phyloP scores from a whole-genome alignment of 2,329 filamentous ascomycete species.

The Tolypocladium pustulatum region DNA sequence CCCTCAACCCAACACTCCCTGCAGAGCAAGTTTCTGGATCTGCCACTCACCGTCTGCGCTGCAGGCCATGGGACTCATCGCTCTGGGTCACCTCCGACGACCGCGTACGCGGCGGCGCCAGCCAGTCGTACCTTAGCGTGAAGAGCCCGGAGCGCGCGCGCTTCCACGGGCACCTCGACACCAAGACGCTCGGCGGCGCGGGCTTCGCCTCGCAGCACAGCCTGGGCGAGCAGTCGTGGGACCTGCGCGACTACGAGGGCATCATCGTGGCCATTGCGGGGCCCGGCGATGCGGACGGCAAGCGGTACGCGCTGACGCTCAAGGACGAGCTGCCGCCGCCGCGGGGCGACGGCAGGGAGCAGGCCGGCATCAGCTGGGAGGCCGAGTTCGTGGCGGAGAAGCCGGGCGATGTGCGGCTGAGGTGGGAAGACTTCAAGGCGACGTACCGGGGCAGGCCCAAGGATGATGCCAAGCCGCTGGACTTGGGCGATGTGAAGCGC shows the following conservation, averaged over 20 bases:
- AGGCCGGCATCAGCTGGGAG: slow-evolving; percentile 65
- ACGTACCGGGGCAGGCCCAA: slow-evolving; percentile 63
- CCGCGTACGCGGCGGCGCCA: slow-evolving; percentile 64
- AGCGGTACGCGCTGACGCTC: slow-evolving; percentile 62
- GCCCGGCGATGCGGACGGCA: slow-evolving; percentile 40
- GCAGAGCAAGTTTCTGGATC: not conserved
- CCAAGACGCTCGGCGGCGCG: slow-evolving; percentile 63
- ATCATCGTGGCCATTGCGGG: slow-evolving; percentile 39
- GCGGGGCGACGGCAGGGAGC: slow-evolving; percentile 56
- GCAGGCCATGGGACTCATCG: slow-evolving; percentile 45
- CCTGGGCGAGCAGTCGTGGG: slow-evolving; percentile 45
- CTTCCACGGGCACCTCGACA: slow-evolving; percentile 65
- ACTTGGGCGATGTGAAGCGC: slow-evolving; percentile 50
- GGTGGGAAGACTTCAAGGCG: slow-evolving; percentile 55
- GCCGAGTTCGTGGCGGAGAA: slow-evolving; percentile 45
- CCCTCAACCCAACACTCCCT: not conserved
- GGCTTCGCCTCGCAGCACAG: slow-evolving; percentile 76
- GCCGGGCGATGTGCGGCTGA: slow-evolving; percentile 38
- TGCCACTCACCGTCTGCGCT: not conserved
- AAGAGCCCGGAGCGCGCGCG: slow-evolving; percentile 28
- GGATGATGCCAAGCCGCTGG: slow-evolving; percentile 47
- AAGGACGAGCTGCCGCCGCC: slow-evolving; percentile 56
- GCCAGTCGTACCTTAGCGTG: slow-evolving; percentile 39
- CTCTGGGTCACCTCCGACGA: slow-evolving; percentile 66
- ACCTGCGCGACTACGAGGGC: slow-evolving; percentile 54